Conservation (phyloP, 1,284 basidiomycete species). For the Neonothopanus nambi region DNA sequence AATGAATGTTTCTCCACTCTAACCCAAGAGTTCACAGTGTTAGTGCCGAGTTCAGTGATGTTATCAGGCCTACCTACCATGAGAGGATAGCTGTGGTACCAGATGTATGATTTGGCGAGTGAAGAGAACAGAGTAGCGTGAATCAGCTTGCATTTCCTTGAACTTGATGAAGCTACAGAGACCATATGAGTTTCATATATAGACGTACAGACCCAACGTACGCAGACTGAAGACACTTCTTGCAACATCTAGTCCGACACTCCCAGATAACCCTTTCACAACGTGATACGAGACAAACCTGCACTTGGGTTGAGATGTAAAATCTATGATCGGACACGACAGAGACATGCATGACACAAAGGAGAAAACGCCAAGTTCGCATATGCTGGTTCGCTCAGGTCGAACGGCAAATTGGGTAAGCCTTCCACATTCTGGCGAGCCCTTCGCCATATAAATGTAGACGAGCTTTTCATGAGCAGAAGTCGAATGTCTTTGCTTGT, state of each 20-base stretch:
- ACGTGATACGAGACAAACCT: background rate
- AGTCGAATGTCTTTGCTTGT: background rate
- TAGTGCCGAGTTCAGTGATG: too few species aligned
- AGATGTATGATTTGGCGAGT: too few species aligned
- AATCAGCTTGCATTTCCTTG: too few species aligned
- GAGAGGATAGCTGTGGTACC: too few species aligned
- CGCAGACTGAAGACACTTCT: background rate
- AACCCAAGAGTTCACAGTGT: too few species aligned
- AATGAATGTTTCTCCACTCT: too few species aligned
- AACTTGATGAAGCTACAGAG: slow-evolving; percentile 1
- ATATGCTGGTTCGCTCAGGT: slow-evolving; percentile 5
- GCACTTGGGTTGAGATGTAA: background rate
- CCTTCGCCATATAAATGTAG: background rate
- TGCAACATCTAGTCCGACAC: slow-evolving; percentile 2
- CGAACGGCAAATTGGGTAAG: background rate
- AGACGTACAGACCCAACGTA: background rate
- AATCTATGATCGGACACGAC: background rate
- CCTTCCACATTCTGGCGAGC: slow-evolving; percentile 1
- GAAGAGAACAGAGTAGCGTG: too few species aligned
- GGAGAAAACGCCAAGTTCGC: background rate
- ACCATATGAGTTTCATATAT: background rate
- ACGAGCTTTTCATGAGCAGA: background rate
- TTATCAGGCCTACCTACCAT: too few species aligned
- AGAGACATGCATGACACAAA: slow-evolving; percentile 1
- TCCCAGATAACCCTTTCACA: slow-evolving; percentile 5